phyloP scores from a whole-genome alignment of 2,329 filamentous ascomycete genomes.

The Cadophora sp. region DNA sequence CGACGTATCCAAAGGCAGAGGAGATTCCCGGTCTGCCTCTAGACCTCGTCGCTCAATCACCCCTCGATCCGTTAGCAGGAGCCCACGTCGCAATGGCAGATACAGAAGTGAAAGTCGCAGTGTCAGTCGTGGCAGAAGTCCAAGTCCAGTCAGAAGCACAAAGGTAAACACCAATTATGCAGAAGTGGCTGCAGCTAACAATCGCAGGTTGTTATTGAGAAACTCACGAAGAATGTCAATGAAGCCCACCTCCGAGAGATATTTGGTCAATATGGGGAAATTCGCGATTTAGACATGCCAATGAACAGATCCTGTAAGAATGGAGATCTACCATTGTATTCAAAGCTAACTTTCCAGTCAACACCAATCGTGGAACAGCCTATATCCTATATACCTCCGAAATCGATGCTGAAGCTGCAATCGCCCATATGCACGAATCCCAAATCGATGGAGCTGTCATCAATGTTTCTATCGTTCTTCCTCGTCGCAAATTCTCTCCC shows the following conservation, averaged over 20 bases:
- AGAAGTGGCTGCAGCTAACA: constrained; percentile 30
- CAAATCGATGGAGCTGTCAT: constrained; percentile 56
- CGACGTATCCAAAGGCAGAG: constrained; percentile 35
- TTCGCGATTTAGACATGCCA: constrained; percentile 87
- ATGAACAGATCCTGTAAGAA: constrained; percentile 84
- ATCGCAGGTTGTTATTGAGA: constrained; percentile 88
- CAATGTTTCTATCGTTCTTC: constrained; percentile 47
- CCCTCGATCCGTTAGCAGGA: constrained; percentile 40
- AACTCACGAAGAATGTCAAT: constrained; percentile 93
- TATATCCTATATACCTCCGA: constrained; percentile 86
- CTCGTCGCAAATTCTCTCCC: constrained; percentile 71
- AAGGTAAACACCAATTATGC: constrained; percentile 51
- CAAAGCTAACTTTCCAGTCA: constrained; percentile 61
- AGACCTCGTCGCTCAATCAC: constrained; percentile 43
- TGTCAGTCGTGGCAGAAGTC: constrained; percentile 42
- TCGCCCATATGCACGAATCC: constrained; percentile 98
- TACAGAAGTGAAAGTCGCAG: constrained; percentile 44
- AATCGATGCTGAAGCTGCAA: constrained; percentile 83
- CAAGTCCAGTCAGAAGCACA: constrained; percentile 55
- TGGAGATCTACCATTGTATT: neutral
- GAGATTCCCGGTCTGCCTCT: constrained; percentile 37
- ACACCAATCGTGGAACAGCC: constrained; percentile 89
- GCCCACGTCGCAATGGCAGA: constrained; percentile 41
- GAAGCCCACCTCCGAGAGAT: constrained; percentile 90
- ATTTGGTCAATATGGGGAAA: constrained; percentile 85